phyloP scores from a whole-genome alignment of 176 grass and related monocot species.

The Avena eriantha region DNA sequence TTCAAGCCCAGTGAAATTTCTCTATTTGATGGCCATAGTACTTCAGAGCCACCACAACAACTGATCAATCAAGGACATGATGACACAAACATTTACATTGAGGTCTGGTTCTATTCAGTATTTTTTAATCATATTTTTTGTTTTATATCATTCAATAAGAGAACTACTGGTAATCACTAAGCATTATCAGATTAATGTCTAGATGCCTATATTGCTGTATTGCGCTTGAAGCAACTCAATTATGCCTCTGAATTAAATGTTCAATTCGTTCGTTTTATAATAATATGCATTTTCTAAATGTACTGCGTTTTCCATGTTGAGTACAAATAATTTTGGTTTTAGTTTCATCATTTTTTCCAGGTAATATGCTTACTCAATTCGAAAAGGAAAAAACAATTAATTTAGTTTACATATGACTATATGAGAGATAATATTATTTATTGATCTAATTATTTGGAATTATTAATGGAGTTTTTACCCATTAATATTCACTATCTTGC shows the following conservation, averaged over 20 bases:
- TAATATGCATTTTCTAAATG: background rate
- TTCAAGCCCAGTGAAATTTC: slow-evolving; percentile 27
- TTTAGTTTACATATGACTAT: slow-evolving; percentile 18
- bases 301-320: slow-evolving; percentile 11
- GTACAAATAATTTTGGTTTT: background rate
- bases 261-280: background rate
- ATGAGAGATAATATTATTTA: background rate
- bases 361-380: slow-evolving; percentile 23
- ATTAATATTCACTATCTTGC: slow-evolving; percentile 31
- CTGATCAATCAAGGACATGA: slow-evolving; percentile 9
- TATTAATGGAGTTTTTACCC: background rate
- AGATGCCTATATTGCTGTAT: background rate
- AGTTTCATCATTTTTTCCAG: slow-evolving; percentile 23
- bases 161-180: slow-evolving; percentile 8
- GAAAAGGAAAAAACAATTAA: background rate
- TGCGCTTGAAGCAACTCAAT: slow-evolving; percentile 23
- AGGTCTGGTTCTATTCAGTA: slow-evolving; percentile 2
- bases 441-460: background rate
- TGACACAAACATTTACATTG: slow-evolving; percentile 12
- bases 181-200: slow-evolving; percentile 20
- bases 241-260: background rate
- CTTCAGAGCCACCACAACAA: slow-evolving; percentile 1
- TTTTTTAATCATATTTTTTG: background rate
- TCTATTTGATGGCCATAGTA: slow-evolving; percentile 24
- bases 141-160: background rate